Evolutionary conservation across 192 early-diverging fungal species (phyloP), one percentile per base, ranked within the genome.

Genomic region (Coemansia sp.): DNA sequence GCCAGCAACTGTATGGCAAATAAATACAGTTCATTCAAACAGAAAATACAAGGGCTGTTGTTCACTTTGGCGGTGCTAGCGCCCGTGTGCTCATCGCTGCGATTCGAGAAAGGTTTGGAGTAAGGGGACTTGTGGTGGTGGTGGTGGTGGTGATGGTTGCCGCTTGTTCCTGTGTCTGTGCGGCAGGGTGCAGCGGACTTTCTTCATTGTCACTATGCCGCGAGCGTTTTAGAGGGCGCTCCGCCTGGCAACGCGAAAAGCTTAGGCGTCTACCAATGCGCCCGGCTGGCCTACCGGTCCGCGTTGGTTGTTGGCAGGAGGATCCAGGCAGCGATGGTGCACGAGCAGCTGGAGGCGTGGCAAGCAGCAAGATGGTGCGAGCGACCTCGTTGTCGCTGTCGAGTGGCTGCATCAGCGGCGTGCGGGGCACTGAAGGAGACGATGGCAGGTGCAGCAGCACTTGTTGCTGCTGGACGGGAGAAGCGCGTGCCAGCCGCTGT

Each of bases 331-430:
- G 44, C 41, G 71, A 58, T 27, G 63, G 60, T 29, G 67, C 62
- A 29, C 71, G 76, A 5, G 68, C 64, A 3, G 71, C 68, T 7
- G 76, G 77, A 8, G 77, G 77, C 2, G 77, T 80, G 4, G 72
- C 71, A 3, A 80, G 77, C 72, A 74, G 71, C 22, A 80, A 59
- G 27, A 80, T 80, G 3, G 72, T 74, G 4, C 62, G 77, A 0
- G 77, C 77, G 22, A 67, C 45, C 22, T 80, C 77, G 45, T 61
- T 70, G 11, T 73, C 76, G 38, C 43, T 69, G 43, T 70, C 68
- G 11, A 65, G 60, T 16, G 56, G 63, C 20, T 41, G 67, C 63
- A 62, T 49, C 20, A 38, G 56, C 8, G 73, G 73, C 1, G 73
- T 75, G 41, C 45, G 56, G 6, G 55, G 65, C 8, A 22, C 34